Conservation (phyloP, 306 rosid genomes). For the Sophora flavescens region DNA sequence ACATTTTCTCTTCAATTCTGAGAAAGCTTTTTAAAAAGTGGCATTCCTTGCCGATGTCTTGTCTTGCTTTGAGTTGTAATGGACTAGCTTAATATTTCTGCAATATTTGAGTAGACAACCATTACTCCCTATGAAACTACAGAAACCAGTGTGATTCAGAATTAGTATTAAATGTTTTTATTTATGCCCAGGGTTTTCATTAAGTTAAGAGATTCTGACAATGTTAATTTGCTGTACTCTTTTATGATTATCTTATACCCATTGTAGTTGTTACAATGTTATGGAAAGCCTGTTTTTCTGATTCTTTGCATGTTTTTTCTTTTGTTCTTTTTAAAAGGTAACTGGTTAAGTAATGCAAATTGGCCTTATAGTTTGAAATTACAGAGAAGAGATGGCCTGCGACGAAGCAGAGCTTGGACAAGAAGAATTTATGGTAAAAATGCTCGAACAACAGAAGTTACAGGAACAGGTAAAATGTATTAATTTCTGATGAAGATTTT, state of each 20-base stretch:
- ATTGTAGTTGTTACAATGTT: constrained; percentile 15
- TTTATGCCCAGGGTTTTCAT: background rate
- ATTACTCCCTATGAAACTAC: background rate
- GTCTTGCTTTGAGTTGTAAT: constrained; percentile 25
- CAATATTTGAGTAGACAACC: background rate
- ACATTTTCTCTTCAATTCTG: constrained; percentile 23
- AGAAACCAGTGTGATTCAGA: background rate
- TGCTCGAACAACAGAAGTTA: constrained; percentile 57
- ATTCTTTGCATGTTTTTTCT: background rate
- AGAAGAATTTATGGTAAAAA: constrained; percentile 72
- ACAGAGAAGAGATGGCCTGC: constrained; percentile 89
- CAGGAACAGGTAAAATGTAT: constrained; percentile 65
- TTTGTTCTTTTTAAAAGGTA: background rate
- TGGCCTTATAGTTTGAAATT: constrained; percentile 40
- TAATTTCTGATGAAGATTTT: background rate
- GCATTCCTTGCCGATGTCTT: constrained; percentile 11
- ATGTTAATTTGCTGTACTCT: background rate
- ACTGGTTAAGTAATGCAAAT: constrained; percentile 5
- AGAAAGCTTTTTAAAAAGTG: background rate
- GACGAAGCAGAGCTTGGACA: constrained; percentile 92
- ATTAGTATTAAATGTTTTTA: background rate
- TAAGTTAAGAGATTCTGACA: background rate
- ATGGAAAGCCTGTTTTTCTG: constrained; percentile 14
- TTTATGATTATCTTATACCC: background rate
- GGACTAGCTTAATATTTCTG: constrained; percentile 12